Base-by-base conservation (phyloP, 108 stramenopile species). In the Nitzschia inconspicua region DNA sequence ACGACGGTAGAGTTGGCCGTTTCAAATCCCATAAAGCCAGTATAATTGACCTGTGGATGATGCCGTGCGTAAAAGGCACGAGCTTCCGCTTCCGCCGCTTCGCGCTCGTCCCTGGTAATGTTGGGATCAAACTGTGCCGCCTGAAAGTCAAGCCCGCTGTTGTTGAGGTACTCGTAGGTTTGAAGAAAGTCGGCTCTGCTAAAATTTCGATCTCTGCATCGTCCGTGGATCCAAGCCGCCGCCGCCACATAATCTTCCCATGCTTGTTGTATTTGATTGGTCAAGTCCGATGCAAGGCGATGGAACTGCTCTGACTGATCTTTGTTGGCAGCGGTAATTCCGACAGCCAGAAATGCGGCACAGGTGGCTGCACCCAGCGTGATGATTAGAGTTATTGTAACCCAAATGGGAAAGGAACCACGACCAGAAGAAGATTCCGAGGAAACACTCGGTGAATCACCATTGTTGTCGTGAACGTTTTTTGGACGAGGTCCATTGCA, bases 121-220 rank as follows among this genome's bases (percentile, higher is more conserved):
- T 76, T 76, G 16, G 75, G 68, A 59, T 50, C 55, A 29, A 63
- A 77, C 26, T 68, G 54, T 13, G 58, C 50, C 5, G 68, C 64
- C 49, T 70, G 47, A 26, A 76, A 70, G n/a, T 37, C 26, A 7
- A 76, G 52, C 0, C 57, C 68, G 35, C 32, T 31, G 3, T 22
- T 36, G 3, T 35, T 16, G 10, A 76, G 18, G 29, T 70, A 72
- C 19, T 77, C 66, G 49, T 72, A 72, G n/a, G 73, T 9, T 52
- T 72, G 55, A 5, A 63, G 54, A 57, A 77, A 77, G 23, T 68
- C 70, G n/a, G 31, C 22, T 44, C 76, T 58, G 31, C 50, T 36
- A 16, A 59, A 44, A 24, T 37, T 37, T 18, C 60, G 46, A 32
- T 57, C 63, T 14, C 70, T 49, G 30, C 70, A 77, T 13, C 62